Evolutionary conservation across 768 basidiomycete species (phyloP).

Genomic region (Lentinula boryana): DNA sequence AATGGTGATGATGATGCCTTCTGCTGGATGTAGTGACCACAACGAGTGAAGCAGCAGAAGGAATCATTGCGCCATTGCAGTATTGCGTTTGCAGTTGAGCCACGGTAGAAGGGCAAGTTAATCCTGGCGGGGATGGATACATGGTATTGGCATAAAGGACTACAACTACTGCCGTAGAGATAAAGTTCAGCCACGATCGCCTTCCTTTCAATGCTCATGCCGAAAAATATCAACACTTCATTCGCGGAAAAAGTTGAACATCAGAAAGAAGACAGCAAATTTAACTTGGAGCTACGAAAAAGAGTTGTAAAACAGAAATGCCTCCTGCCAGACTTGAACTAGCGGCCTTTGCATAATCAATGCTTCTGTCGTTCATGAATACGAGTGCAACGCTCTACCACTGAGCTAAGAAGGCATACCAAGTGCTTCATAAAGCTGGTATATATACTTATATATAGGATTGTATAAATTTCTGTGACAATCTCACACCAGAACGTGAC

Average conservation of each 20-base stretch:
- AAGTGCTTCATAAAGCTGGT: no score
- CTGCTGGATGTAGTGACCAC: not conserved
- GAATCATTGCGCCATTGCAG: not conserved
- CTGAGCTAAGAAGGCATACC: constrained; percentile 5
- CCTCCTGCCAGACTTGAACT: constrained; percentile 4
- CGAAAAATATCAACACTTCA: no score
- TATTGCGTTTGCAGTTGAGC: not conserved
- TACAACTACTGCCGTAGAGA: not conserved
- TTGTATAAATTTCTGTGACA: no score
- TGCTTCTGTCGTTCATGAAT: not conserved
- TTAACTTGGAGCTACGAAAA: no score
- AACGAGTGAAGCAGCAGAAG: not conserved
- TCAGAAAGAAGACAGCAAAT: no score
- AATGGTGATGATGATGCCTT: not conserved
- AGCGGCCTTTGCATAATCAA: not conserved
- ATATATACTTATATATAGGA: no score
- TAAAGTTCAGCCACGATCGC: no score
- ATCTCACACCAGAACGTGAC: not conserved
- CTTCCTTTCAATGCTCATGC: no score
- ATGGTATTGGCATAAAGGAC: not conserved
- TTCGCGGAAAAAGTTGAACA: no score
- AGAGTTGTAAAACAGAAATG: not conserved
- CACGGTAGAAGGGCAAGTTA: not conserved
- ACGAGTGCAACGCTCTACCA: constrained; percentile 5
- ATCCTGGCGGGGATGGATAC: not conserved